These are phyloP conservation scores for Alopecurus myosuroides DNA, from an alignment of 176 grass and related monocot species.

Conservation along the genomic window DNA sequence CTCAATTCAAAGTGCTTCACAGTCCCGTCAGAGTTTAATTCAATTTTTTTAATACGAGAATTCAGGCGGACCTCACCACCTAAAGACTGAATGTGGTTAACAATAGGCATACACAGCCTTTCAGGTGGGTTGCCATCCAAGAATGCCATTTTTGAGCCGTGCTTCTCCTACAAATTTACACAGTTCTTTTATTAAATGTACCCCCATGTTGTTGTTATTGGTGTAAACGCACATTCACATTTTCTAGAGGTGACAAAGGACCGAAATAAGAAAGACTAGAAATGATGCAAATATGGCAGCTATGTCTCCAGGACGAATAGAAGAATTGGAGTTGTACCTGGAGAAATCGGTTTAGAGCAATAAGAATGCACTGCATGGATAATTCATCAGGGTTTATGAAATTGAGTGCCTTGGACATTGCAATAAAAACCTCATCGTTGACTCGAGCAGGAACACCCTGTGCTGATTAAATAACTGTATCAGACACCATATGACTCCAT, in stretches of 20 bases:
- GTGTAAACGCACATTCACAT: neutral
- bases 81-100: constrained; percentile 76
- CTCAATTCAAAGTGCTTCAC: constrained; percentile 79
- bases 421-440: constrained; percentile 96
- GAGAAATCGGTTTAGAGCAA: constrained; percentile 94
- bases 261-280: neutral
- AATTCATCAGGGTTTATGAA: constrained; percentile 99
- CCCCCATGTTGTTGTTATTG: neutral
- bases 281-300: neutral
- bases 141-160: constrained; percentile 98
- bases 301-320: constrained; percentile 16
- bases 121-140: constrained; percentile 97
- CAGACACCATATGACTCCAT: constrained; percentile 20
- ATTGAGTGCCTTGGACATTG: constrained; percentile 97
- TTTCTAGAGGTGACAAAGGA: constrained; percentile 18
- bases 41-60: constrained; percentile 86
- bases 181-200: neutral
- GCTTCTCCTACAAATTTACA: constrained; percentile 70
- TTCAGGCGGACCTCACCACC: constrained; percentile 89
- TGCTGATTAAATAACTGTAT: constrained; percentile 57
- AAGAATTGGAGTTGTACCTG: constrained; percentile 53
- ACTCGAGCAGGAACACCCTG: constrained; percentile 92
- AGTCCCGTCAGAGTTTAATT: constrained; percentile 83
- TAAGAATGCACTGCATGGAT: constrained; percentile 99
- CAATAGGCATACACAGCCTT: constrained; percentile 92